phyloP scores from a whole-genome alignment of 768 basidiomycete genomes.

The Lactifluus volemus region DNA sequence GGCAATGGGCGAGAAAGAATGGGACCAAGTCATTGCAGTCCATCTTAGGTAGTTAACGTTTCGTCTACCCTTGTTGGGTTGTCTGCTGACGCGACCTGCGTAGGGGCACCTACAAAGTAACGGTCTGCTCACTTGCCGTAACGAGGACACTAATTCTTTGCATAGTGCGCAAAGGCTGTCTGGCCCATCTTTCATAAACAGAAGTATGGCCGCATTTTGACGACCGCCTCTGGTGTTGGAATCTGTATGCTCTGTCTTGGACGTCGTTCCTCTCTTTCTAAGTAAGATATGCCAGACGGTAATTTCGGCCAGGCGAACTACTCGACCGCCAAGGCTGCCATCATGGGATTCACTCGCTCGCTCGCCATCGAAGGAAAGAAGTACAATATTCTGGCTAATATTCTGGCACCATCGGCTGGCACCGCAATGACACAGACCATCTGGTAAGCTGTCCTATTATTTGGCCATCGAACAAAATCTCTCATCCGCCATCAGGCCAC shows the following conservation, averaged over 20 bases:
- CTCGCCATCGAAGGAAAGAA: conserved; percentile 88
- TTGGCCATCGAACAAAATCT: neutral
- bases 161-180: conserved; percentile 83
- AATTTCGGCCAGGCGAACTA: conserved; percentile 97
- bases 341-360: conserved; percentile 83
- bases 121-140: neutral
- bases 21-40: conserved; percentile 86
- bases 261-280: neutral
- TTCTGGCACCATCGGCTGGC: conserved; percentile 79
- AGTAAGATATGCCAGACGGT: conserved; percentile 48
- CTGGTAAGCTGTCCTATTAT: conserved; percentile 37
- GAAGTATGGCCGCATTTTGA: conserved; percentile 91
- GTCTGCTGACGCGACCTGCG: neutral
- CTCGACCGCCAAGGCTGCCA: conserved; percentile 86
- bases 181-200: conserved; percentile 98
- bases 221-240: conserved; percentile 88
- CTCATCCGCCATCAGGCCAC: conserved; percentile 40
- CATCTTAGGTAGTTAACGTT: conserved; percentile 49
- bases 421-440: conserved; percentile 87
- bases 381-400: conserved; percentile 85
- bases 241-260: conserved; percentile 55
- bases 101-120: conserved; percentile 81
- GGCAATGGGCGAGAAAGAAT: conserved; percentile 84
- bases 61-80: neutral
- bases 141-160: neutral